Base-by-base conservation (phyloP, 2,329 filamentous ascomycete genomes). In the Aspergillus amoenus region DNA sequence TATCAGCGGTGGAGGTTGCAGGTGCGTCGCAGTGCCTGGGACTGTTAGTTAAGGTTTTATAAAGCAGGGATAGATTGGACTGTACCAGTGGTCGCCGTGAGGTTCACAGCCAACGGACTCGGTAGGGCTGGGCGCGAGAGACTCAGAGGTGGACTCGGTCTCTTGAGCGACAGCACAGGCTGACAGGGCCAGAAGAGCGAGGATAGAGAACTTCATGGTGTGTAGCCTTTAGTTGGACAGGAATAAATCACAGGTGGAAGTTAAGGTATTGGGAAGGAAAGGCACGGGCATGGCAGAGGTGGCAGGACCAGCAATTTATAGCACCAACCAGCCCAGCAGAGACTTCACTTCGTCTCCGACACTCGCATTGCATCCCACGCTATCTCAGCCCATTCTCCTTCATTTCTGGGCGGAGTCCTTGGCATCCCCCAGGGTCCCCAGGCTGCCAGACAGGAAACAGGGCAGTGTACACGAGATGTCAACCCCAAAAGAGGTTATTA, bases 81-180 rank as follows among this genome's bases (percentile, higher is more conserved):
- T 4, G 9, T 64, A 61, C 63, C 66, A 68, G 46, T 68, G 66
- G 21, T 68, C 64, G 1, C 61, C 66, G 42, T 66, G 60, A 15
- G 64, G 55, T 18, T 65, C 56, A 22, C 64, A 62, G 42, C 65
- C 61, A 11, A 55, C 41, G 3, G 63, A 65, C 46, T 64, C 65
- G 3, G 61, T 68, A n/a, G 66, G 66, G 21, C 64, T 66, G 3
- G 66, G 65, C 5, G 44, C 32, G 5, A 52, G 53, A 3, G 63
- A 55, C 24, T 57, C 58, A 39, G 30, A 55, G 22, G 52, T 57
- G 47, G 48, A 55, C 12, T 50, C 46, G 18, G 51, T 61, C 30
- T 67, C 55, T 12, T 61, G 50, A n/a, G 61, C 60, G 12, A 61
- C 41, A 21, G 57, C 53, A 8, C 57, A 52, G 17, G 64, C 59